Percentiles rank a stretch among this genome's conserved stretches.
These are phyloP conservation scores for Xylariaceae sp. DNA, from an alignment of 2,329 filamentous ascomycete genomes.

Conservation along the genomic window DNA sequence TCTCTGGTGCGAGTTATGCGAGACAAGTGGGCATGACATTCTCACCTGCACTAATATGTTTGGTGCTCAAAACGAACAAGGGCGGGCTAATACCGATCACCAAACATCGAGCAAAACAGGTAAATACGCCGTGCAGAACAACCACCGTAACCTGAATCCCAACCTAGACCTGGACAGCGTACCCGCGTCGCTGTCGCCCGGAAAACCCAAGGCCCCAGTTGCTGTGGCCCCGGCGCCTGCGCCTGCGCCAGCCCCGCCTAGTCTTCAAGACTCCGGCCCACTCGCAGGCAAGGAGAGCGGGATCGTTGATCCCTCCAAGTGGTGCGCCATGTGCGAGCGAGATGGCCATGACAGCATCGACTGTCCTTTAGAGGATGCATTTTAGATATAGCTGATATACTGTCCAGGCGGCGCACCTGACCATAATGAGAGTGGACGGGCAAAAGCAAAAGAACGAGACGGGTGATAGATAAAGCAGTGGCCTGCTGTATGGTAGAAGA, in stretches of 20 bases:
- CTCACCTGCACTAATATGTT: constrained; percentile 92
- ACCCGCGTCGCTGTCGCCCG: constrained; percentile 51
- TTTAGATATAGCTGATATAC: constrained; percentile 35
- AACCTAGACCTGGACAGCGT: constrained; percentile 40
- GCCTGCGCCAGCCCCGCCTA: constrained; percentile 51
- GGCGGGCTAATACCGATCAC: constrained; percentile 20
- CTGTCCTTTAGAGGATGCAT: constrained; percentile 84
- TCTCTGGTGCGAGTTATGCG: constrained; percentile 93
- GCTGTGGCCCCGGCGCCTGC: constrained; percentile 38
- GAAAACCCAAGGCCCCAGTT: constrained; percentile 40
- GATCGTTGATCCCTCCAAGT: constrained; percentile 76
- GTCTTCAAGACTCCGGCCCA: constrained; percentile 60
- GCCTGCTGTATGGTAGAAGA: background rate
- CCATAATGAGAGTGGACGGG: background rate
- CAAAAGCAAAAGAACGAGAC: background rate
- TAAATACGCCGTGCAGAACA: constrained; percentile 37
- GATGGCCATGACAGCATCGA: constrained; percentile 96
- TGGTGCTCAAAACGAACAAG: constrained; percentile 38
- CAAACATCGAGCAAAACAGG: constrained; percentile 24
- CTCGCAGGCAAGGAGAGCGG: constrained; percentile 74
- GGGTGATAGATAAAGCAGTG: background rate
- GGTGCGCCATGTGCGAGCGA: constrained; percentile 94
- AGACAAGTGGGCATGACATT: constrained; percentile 87
- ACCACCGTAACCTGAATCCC: constrained; percentile 37
- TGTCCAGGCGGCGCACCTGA: background rate